Conservation (phyloP, 2,329 filamentous ascomycete genomes). For the Beauveria pseudobassiana region DNA sequence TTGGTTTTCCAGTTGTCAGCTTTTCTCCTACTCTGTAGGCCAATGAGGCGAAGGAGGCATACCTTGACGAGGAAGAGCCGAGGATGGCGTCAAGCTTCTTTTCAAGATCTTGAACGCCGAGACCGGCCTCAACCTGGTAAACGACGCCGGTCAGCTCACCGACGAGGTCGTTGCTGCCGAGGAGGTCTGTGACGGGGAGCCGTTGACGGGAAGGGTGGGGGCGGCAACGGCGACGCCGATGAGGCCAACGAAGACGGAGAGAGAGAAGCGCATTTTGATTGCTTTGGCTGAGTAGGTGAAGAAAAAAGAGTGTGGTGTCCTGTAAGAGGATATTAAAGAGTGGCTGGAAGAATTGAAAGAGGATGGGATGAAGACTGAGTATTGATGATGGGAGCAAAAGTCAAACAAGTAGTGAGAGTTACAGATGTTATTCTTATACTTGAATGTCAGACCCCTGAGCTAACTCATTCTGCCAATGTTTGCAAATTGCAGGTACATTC, state of each 20-base stretch:
- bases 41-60: not conserved
- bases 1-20: not conserved
- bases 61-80: slow-evolving; percentile 15
- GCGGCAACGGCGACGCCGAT: slow-evolving; percentile 14
- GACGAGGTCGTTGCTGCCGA: slow-evolving; percentile 3
- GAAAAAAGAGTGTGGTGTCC: slow-evolving; percentile 5
- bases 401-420: not conserved
- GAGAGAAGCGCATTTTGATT: slow-evolving; percentile 17
- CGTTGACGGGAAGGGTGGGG: slow-evolving; percentile 3
- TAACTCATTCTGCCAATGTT: not conserved
- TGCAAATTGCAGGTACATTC: not conserved
- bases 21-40: not conserved
- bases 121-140: slow-evolving; percentile 14
- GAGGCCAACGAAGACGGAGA: slow-evolving; percentile 13
- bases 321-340: slow-evolving; percentile 11
- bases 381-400: not conserved
- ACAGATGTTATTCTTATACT: slow-evolving; percentile 3
- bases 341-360: slow-evolving; percentile 4
- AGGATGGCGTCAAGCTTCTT: slow-evolving; percentile 15
- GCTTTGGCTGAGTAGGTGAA: not conserved
- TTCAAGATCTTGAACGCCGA: slow-evolving; percentile 15
- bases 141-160: slow-evolving; percentile 14
- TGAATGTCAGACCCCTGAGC: not conserved
- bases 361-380: not conserved
- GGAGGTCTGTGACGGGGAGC: slow-evolving; percentile 8